Base-by-base conservation (phyloP, 768 basidiomycete genomes). In the Rickenella mellea region DNA sequence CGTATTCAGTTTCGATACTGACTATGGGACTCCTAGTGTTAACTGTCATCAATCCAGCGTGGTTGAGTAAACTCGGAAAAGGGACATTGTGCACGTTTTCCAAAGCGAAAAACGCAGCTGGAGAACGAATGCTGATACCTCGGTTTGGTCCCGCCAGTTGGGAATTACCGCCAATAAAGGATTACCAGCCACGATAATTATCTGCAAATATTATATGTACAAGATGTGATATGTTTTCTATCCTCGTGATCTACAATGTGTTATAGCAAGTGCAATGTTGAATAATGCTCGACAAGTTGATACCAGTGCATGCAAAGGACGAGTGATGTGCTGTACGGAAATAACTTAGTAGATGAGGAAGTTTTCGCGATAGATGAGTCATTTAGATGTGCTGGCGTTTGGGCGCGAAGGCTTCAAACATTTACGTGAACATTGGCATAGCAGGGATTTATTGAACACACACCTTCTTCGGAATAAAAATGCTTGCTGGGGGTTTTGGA, bases 1-100 rank as follows among this genome's bases (percentile, higher is more conserved):
- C 26, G 7, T 24, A 27, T 2, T 44, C 17, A 35, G 17, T 25
- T 27, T 20, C 12, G 29, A 24, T 9, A 19, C 24, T n/a, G 10
- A 15, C 29, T 9, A 27, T 42, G 31, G 50, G 31, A 48, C 42
- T 22, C 14, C 19, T 49, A 89, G 91, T 80, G 17, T 52, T 93
- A 19, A 97, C 94, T 0, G 69, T 80, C 26, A 69, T 97, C 48
- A 93, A 97, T 59, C 74, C 90, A 1, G 71, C 76, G 7, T 99
- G 96, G 96, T 63, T 99, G 27, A 70, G 88, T 2, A 70, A 72
- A 0, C 70, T 98, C 6, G 93, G 86, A 8, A 81, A 75, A 41
- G 67, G 72, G n/a, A 68, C 82, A 0, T 62, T 97, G 19, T 97
- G 93, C 61, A 83, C 83, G 1, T 96, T 87, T 59, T 91, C 88